Evolutionary conservation across 2,329 filamentous ascomycete genomes (phyloP).

Genomic region (Colletotrichum kahawae): DNA sequence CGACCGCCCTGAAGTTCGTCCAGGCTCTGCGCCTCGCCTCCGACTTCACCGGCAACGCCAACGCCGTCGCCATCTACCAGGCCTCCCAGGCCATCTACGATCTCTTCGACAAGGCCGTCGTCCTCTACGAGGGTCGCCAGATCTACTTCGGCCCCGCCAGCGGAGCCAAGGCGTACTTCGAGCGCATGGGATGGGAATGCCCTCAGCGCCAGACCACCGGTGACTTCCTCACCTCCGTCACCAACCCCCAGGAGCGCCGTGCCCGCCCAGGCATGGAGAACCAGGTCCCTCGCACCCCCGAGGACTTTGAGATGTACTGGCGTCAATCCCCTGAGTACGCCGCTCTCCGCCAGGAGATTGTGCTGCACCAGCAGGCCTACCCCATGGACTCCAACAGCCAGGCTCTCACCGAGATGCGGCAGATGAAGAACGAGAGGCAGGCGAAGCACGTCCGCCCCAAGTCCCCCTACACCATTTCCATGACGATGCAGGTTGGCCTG

Average conservation of each 20-base stretch:
- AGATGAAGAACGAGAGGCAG: slow-evolving; percentile 55
- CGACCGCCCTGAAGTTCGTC: slow-evolving; percentile 76
- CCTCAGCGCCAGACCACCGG: slow-evolving; percentile 70
- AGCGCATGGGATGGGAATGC: slow-evolving; percentile 71
- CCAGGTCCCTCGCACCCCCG: slow-evolving; percentile 68
- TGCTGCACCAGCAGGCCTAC: slow-evolving; percentile 51
- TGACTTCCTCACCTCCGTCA: slow-evolving; percentile 74
- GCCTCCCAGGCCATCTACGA: slow-evolving; percentile 74
- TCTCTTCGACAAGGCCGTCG: slow-evolving; percentile 75
- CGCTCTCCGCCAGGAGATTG: slow-evolving; percentile 51
- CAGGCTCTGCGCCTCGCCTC: slow-evolving; percentile 68
- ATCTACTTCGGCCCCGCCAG: slow-evolving; percentile 75
- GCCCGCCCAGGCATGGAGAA: slow-evolving; percentile 62
- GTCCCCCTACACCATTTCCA: slow-evolving; percentile 63
- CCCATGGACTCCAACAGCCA: slow-evolving; percentile 44
- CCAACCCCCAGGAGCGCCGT: slow-evolving; percentile 65
- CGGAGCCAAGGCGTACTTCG: slow-evolving; percentile 69
- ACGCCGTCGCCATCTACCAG: slow-evolving; percentile 74
- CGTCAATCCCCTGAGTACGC: slow-evolving; percentile 48
- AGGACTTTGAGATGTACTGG: slow-evolving; percentile 67
- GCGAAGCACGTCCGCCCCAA: slow-evolving; percentile 56
- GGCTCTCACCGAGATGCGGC: slow-evolving; percentile 44
- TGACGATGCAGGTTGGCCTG: slow-evolving; percentile 57
- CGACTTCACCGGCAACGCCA: slow-evolving; percentile 66
- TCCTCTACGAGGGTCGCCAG: slow-evolving; percentile 78